Evolutionary conservation across 106 monocot species (phyloP), one percentile per base, ranked within the genome.

Genomic region (Dendrobium nobile): DNA sequence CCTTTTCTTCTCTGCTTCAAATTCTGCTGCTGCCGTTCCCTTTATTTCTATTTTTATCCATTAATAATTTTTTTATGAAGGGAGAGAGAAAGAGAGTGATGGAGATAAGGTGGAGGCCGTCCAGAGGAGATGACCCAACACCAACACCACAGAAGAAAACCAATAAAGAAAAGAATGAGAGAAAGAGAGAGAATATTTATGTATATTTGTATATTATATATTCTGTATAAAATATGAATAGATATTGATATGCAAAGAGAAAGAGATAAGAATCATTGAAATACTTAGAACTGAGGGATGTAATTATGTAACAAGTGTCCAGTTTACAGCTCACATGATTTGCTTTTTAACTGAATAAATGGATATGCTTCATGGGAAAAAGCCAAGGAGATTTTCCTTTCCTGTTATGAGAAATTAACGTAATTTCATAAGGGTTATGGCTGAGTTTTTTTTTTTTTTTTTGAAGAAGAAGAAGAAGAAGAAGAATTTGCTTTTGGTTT

Each of bases 21-120:
- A 65, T 65, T 22, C 64, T 65, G 20, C 64, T 65, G 20, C 64
- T 24, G 13, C 51, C 13, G 37, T 51, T 51, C 2, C 15, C 51
- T 15, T 13, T 15, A 13, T 51, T 15, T 51, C 3, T 51, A 13
- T 51, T 51, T 51, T 13, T 51, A 51, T 51, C 13, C 13, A 13
- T 13, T 51, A 0, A 45, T 45, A 45, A 7, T 45, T 7, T 45
- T 45, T 7, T 45, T 45, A 45, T 45, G 1, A 7, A 45, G 37
- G 37, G 37, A 37, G 37, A 37, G 51, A 51, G 13, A 13, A 13
- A 51, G 51, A 70, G 33, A 70, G 70, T 4, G 37, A 70, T 10
- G 27, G 67, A 67, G 67, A 67, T 58, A 58, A 58, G 58, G 58
- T 17, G n/a, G 64, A 31, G 33, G 70, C 70, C 70, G 70, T 70